phyloP scores from a whole-genome alignment of 2,329 filamentous ascomycete species.

The Phaeoacremonium minimum region DNA sequence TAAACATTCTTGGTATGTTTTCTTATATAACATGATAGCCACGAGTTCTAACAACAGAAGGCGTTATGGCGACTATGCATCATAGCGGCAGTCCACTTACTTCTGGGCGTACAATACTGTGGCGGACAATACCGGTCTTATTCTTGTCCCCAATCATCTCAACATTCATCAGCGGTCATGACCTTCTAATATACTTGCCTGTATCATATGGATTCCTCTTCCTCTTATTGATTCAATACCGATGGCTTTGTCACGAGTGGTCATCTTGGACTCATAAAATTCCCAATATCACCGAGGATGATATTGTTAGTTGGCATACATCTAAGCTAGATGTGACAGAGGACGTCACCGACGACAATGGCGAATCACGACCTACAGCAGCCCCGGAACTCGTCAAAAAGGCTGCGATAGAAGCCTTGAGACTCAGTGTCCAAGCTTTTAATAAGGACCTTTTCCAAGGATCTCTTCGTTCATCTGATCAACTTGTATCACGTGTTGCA shows the following conservation, averaged over 20 bases:
- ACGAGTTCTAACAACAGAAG: too few relatives aligned
- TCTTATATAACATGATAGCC: too few relatives aligned
- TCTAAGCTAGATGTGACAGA: conserved; percentile 20
- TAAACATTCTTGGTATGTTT: conserved; percentile 48
- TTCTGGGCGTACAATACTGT: conserved; percentile 53
- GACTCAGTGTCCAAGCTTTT: too few relatives aligned
- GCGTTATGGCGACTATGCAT: conserved; percentile 43
- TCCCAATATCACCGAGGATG: conserved; percentile 41
- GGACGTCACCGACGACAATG: too few relatives aligned
- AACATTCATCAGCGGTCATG: conserved; percentile 43
- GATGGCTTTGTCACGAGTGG: conserved; percentile 53
- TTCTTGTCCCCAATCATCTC: conserved; percentile 54
- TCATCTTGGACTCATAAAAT: conserved; percentile 52
- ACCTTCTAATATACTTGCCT: conserved; percentile 51
- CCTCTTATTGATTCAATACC: conserved; percentile 45
- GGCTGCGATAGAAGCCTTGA: too few relatives aligned
- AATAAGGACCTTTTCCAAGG: too few relatives aligned
- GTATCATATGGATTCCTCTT: conserved; percentile 49
- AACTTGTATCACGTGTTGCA: conserved; percentile 16
- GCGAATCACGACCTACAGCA: too few relatives aligned
- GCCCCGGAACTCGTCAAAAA: too few relatives aligned
- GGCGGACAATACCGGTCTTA: conserved; percentile 49
- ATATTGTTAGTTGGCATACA: conserved; percentile 44
- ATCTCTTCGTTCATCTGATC: too few relatives aligned
- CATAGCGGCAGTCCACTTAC: conserved; percentile 49